Conservation (phyloP, 495 filamentous ascomycete genomes). For the Aspergillus indologenus region DNA sequence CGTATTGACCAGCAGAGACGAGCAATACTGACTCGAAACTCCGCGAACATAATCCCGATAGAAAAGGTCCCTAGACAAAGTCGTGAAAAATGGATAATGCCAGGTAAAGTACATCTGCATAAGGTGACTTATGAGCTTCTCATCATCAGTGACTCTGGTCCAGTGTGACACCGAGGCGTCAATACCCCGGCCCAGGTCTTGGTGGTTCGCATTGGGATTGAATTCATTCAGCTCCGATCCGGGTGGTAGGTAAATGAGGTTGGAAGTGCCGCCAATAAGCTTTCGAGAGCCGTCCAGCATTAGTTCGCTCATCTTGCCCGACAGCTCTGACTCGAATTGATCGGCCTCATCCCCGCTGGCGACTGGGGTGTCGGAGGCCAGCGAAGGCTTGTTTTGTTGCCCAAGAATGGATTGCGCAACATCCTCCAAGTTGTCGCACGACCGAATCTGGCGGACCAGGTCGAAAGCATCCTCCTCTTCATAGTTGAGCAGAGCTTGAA, state of each 20-base stretch:
- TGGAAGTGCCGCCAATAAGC: conserved; percentile 92
- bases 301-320: conserved; percentile 90
- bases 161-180: conserved; percentile 66
- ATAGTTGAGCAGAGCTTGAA: conserved; percentile 87
- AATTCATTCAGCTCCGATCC: conserved; percentile 50
- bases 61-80: conserved; percentile 84
- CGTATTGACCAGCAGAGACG: conserved; percentile 84
- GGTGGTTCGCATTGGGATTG: conserved; percentile 23
- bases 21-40: conserved; percentile 68
- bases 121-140: conserved; percentile 76
- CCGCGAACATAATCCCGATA: conserved; percentile 80
- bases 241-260: conserved; percentile 78
- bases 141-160: conserved; percentile 81
- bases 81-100: conserved; percentile 97
- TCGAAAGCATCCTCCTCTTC: conserved; percentile 78
- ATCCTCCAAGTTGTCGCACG: conserved; percentile 85
- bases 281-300: conserved; percentile 87
- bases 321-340: conserved; percentile 80
- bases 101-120: conserved; percentile 97
- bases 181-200: conserved; percentile 5
- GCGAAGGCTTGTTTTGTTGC: conserved; percentile 44
- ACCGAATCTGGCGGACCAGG: conserved; percentile 81
- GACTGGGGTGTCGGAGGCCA: conserved; percentile 14
- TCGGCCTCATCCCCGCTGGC: conserved; percentile 40
- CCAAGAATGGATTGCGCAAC: conserved; percentile 78